Conservation (phyloP, 805 yeast genomes). For the Danielia oregonensis region DNA sequence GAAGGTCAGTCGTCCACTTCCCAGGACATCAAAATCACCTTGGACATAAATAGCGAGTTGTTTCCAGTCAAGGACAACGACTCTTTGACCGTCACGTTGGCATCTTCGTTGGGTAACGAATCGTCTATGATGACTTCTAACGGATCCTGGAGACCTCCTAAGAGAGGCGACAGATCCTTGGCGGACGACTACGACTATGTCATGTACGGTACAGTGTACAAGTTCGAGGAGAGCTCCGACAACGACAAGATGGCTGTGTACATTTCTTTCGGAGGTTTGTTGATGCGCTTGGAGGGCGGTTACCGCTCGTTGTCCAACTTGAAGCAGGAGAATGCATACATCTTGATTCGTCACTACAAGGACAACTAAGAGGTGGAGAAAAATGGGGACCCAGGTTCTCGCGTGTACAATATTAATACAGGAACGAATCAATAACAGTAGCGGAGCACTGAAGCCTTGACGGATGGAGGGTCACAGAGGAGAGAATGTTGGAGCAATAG, state of each 20-base stretch:
- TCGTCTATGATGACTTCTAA: constrained; percentile 43
- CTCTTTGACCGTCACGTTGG: constrained; percentile 79
- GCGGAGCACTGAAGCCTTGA: too few species aligned
- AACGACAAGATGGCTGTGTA: constrained; percentile 79
- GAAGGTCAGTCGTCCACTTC: constrained; percentile 85
- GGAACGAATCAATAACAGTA: too few species aligned
- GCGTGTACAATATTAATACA: constrained; percentile 2
- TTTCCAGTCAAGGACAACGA: constrained; percentile 80
- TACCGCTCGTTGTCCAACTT: constrained; percentile 83
- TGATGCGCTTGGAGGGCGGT: constrained; percentile 92
- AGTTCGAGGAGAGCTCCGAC: constrained; percentile 78
- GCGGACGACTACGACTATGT: constrained; percentile 98
- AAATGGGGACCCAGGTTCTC: constrained; percentile 5
- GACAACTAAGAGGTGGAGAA: constrained; percentile 19
- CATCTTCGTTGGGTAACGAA: constrained; percentile 63
- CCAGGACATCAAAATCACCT: constrained; percentile 72
- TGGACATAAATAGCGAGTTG: constrained; percentile 88
- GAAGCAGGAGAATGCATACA: constrained; percentile 91
- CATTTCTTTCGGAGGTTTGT: constrained; percentile 92
- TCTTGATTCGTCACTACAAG: constrained; percentile 73
- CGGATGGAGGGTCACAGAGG: too few species aligned
- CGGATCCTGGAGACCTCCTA: constrained; percentile 82
- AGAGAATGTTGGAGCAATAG: too few species aligned
- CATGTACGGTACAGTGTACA: constrained; percentile 96
- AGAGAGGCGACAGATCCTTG: constrained; percentile 74